Evolutionary conservation across 768 basidiomycete species (phyloP).

Genomic region (Naganishia friedmannii): DNA sequence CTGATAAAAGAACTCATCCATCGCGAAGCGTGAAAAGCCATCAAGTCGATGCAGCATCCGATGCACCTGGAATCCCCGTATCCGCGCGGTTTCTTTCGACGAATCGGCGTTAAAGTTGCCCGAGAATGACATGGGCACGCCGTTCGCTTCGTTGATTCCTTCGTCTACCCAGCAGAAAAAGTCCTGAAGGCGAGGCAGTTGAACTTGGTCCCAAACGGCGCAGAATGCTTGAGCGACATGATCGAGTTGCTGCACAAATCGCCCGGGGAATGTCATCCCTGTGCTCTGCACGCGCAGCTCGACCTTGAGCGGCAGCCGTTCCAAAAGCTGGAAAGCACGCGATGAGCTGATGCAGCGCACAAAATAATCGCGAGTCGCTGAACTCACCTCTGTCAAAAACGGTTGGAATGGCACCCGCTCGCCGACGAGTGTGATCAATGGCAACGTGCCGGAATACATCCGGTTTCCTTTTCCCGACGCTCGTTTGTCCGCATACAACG

Average conservation of each 20-base stretch:
- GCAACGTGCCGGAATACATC: not conserved
- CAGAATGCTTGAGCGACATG: not conserved
- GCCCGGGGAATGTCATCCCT: not conserved
- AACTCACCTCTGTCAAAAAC: not conserved
- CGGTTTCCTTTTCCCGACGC: not conserved
- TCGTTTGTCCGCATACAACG: not conserved
- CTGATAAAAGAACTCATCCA: not conserved
- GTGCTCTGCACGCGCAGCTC: not conserved
- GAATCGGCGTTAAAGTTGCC: not conserved
- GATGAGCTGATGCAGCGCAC: not conserved
- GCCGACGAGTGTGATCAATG: not conserved
- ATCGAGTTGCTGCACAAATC: not conserved
- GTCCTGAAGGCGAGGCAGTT: not conserved
- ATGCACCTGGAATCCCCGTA: not conserved
- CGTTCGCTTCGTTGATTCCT: no score
- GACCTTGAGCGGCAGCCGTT: not conserved
- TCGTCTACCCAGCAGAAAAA: no score
- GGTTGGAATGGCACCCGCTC: not conserved
- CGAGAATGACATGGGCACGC: no score
- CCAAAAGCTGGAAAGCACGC: not conserved
- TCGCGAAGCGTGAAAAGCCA: not conserved
- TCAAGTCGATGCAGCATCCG: not conserved
- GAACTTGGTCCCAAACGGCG: not conserved
- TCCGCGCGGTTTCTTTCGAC: not conserved
- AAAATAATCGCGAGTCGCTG: not conserved